Evolutionary conservation across 441 rosid species (phyloP).

Genomic region (Aquilaria agallochum): DNA sequence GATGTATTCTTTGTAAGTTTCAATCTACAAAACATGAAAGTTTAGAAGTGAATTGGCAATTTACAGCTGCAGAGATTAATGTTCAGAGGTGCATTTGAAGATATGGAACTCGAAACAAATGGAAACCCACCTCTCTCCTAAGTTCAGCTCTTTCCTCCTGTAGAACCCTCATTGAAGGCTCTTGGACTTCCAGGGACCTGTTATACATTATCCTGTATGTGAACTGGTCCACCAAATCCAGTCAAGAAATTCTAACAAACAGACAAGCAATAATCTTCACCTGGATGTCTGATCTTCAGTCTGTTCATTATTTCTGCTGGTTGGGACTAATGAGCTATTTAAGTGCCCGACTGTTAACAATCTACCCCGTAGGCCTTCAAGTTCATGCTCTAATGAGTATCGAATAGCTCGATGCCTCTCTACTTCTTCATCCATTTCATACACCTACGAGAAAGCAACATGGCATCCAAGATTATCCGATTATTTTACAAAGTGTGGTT

Average conservation of each 20-base stretch:
- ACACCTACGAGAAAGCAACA: slow-evolving; percentile 45
- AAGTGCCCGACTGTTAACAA: slow-evolving; percentile 61
- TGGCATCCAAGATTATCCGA: slow-evolving; percentile 11
- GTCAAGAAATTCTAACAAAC: slow-evolving; percentile 12
- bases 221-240: slow-evolving; percentile 14
- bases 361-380: slow-evolving; percentile 65
- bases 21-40: slow-evolving; percentile 48
- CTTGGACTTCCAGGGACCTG: slow-evolving; percentile 47
- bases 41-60: slow-evolving; percentile 2
- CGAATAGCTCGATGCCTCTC: slow-evolving; percentile 69
- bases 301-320: slow-evolving; percentile 23
- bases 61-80: not conserved
- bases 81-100: slow-evolving; percentile 4
- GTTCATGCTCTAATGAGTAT: slow-evolving; percentile 77
- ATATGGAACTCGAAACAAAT: slow-evolving; percentile 9
- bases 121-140: slow-evolving; percentile 60
- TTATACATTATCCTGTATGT: slow-evolving; percentile 35
- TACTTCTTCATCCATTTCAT: slow-evolving; percentile 88
- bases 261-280: slow-evolving; percentile 30
- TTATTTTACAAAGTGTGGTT: slow-evolving; percentile 4
- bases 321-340: slow-evolving; percentile 38
- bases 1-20: slow-evolving; percentile 69
- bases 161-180: slow-evolving; percentile 50
- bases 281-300: slow-evolving; percentile 45
- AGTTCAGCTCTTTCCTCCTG: slow-evolving; percentile 57